A percentile compares a stretch with the other conserved stretches of the same genome.
These are phyloP conservation scores for Talaromyces funiculosus DNA, from an alignment of 2,329 filamentous ascomycete species.

Conservation along the genomic window DNA sequence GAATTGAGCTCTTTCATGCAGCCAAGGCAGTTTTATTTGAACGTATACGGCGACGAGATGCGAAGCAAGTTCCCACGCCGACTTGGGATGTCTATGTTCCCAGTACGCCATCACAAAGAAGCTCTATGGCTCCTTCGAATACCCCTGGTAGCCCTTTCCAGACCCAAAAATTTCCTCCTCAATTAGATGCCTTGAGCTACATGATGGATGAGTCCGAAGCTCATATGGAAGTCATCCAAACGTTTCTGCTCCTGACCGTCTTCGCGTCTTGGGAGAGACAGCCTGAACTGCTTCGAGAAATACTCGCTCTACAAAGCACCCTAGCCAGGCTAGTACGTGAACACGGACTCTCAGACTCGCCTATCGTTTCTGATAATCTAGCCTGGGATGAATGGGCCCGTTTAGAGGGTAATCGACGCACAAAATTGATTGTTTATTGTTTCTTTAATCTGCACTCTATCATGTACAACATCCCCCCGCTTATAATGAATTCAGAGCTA, in stretches of 20 bases:
- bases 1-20: conserved; percentile 53
- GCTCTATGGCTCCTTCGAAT: conserved; percentile 39
- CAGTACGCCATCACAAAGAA: conserved; percentile 32
- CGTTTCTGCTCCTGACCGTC: conserved; percentile 51
- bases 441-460: conserved; percentile 58
- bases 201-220: conserved; percentile 40
- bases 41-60: conserved; percentile 47
- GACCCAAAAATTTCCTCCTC: conserved; percentile 28
- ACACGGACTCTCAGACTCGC: conserved; percentile 41
- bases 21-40: conserved; percentile 51
- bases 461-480: conserved; percentile 56
- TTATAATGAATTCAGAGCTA: conserved; percentile 52
- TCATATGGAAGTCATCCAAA: conserved; percentile 47
- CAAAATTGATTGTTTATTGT: conserved; percentile 53
- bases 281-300: conserved; percentile 52
- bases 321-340: conserved; percentile 53
- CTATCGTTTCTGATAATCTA: conserved; percentile 37
- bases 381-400: conserved; percentile 50
- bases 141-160: conserved; percentile 41
- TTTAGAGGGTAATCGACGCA: conserved; percentile 50
- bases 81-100: conserved; percentile 39
- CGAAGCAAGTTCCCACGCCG: conserved; percentile 38
- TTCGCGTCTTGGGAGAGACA: conserved; percentile 57
- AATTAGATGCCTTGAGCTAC: conserved; percentile 31
- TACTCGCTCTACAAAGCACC: conserved; percentile 52